A percentile compares a stretch with the other conserved stretches of the same genome.
phyloP scores from a whole-genome alignment of 805 yeast genomes.

The Wickerhamiella domercqiae region DNA sequence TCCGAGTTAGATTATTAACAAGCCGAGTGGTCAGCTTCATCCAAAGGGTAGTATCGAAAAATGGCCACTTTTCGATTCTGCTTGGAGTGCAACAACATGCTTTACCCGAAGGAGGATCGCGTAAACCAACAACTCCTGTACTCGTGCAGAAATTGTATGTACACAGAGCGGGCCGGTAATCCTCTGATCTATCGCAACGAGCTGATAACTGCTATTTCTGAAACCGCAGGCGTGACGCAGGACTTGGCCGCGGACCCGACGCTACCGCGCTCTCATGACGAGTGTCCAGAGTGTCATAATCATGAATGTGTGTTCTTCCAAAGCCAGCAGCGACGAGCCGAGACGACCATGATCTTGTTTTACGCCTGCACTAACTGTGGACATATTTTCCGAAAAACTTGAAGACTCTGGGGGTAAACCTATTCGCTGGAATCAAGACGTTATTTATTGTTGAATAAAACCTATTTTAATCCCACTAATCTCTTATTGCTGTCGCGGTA shows the following conservation, averaged over 20 bases:
- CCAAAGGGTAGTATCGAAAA: neutral
- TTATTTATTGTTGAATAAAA: too few relatives aligned
- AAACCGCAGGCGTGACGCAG: slow-evolving; percentile 92
- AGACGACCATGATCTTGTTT: slow-evolving; percentile 81
- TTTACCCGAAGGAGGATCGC: slow-evolving; percentile 92
- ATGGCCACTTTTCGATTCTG: slow-evolving; percentile 72
- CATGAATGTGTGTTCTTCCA: slow-evolving; percentile 93
- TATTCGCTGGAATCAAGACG: too few relatives aligned
- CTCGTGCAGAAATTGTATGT: slow-evolving; percentile 89
- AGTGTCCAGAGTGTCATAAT: slow-evolving; percentile 79
- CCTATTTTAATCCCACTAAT: too few relatives aligned
- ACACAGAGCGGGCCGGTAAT: slow-evolving; percentile 79
- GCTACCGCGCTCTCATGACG: slow-evolving; percentile 84
- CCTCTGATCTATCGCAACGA: slow-evolving; percentile 83
- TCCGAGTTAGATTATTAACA: neutral
- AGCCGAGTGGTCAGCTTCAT: too few relatives aligned
- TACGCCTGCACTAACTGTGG: slow-evolving; percentile 85
- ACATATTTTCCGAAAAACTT: slow-evolving; percentile 36
- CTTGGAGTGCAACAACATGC: slow-evolving; percentile 94
- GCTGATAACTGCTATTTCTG: slow-evolving; percentile 75
- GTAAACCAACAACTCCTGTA: slow-evolving; percentile 58
- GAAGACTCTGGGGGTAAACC: too few relatives aligned
- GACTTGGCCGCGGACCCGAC: slow-evolving; percentile 97
- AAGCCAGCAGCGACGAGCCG: slow-evolving; percentile 86
- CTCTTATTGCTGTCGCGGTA: too few relatives aligned